Evolutionary conservation across 2,329 filamentous ascomycete genomes (phyloP), one percentile per base, ranked within the genome.

Genomic region (Aspergillus sp.): DNA sequence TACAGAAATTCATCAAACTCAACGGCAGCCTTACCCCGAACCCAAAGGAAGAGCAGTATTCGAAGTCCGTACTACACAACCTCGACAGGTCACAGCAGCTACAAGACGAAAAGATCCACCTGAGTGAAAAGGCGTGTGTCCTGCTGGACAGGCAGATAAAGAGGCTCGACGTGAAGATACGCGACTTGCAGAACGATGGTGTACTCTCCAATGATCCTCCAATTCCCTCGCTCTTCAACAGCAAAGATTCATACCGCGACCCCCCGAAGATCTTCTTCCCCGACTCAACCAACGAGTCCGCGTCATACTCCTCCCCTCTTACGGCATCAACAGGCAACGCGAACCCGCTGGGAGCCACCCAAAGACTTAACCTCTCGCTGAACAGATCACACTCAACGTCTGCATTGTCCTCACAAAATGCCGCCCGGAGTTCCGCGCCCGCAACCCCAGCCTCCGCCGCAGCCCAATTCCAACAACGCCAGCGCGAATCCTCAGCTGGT

Each of bases 1-100:
- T 88, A n/a, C 86, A 88, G 64, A 87, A 87, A 66, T 86, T 85
- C 71, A 82, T 88, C 68, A 86, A 86, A 64, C 65, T 82, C 9
- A 86, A 87, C 62, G 85, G 86, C 55, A 83, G 84, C 65, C 77
- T 86, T 45, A 77, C 83, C 2, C 80, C 81, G 35, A 86, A 88
- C 61, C 84, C 85, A 0, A 87, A 88, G 66, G 86, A 88, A 68
- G 84, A 85, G 53, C 77, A 80, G 6, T 87, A 86, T 67, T 78
- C 77, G 54, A 86, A 84, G 63, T 75, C 77, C 8, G 82, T 87
- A 50, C 69, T 81, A 54, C 78, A 86, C 60, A 83, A 84, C 62
- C 83, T 82, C 66, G 85, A 87, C 62, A 77, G 78, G 53, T 81
- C 81, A 52, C 78, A 85, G 52, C 75, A 80, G 23, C 66, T 88